Evolutionary conservation across 495 filamentous ascomycete species (phyloP), one percentile per base, ranked within the genome.

Genomic region (Penicillium odoratum): DNA sequence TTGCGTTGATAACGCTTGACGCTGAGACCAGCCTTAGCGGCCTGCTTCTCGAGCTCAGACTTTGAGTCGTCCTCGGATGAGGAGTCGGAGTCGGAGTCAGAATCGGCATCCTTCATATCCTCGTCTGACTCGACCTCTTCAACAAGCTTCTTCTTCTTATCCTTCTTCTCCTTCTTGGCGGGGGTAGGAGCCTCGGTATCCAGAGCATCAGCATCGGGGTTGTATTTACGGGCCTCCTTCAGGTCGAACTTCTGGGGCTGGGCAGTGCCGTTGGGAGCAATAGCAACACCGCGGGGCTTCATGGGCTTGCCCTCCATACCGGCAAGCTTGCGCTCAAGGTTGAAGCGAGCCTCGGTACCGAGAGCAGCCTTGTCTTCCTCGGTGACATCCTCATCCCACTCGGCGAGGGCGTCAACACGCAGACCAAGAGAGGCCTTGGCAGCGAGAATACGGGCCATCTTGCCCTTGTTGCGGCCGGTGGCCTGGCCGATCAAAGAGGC

Each of bases 401-500:
- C 91, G 29, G 87, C 85, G 29, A 97, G 85, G 30, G 94, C 88
- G 76, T 99, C 94, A 36, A 95, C 90, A 76, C 94, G 91, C 48
- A 97, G 78, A 82, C 93, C 92, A 25, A 98, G 85, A 21, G 94
- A 89, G 10, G 94, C 85, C 79, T 97, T 98, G 61, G 93, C 85
- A 50, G 94, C 91, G 40, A 99, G 83, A 79, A 97, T 91, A 75
- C 94, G 88, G 13, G 94, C 94, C 69, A 99, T 96, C 81, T 99
- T 99, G 62, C 94, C 94, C 87, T 99, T 99, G 78, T 98, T 98
- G 77, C 88, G 90, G 60, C 95, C 94, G 28, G 90, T 93, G 26
- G 95, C 93, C 77, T 99, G 94, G 45, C 94, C 94, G 48, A 99
- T 90, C 31, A 99, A 81, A 28, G 92, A 97, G 18, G 94, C 93